phyloP scores from a whole-genome alignment of 83 land plant species.

The Isoetes engelmannii region DNA sequence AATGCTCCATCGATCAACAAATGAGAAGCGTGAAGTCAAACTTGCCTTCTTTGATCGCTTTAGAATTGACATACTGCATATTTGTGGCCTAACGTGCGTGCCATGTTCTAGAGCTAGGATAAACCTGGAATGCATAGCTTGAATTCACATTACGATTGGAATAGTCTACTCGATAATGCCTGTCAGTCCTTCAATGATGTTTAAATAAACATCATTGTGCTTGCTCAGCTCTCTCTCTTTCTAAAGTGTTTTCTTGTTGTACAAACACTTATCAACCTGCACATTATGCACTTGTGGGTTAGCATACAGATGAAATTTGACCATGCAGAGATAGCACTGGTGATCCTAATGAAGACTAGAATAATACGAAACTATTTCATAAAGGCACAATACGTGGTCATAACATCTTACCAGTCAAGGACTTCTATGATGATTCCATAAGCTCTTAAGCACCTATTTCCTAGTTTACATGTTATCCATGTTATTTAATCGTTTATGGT shows the following conservation, averaged over 20 bases:
- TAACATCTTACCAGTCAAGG: too few species aligned
- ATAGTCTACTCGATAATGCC: conserved; percentile 15
- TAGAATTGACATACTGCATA: conserved; percentile 20
- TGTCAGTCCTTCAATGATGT: conserved; percentile 19
- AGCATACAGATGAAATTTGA: not conserved
- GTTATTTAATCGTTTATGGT: too few species aligned
- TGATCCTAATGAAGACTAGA: too few species aligned
- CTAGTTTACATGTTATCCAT: too few species aligned
- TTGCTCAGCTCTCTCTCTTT: conserved; percentile 18
- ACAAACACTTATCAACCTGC: conserved; percentile 31
- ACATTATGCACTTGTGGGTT: not conserved
- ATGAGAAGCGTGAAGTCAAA: conserved; percentile 16
- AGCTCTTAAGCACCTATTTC: too few species aligned
- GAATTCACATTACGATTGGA: conserved; percentile 9
- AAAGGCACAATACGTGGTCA: too few species aligned
- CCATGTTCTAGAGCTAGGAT: conserved; percentile 26
- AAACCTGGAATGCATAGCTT: conserved; percentile 29
- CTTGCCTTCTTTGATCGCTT: conserved; percentile 15
- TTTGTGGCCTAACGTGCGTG: conserved; percentile 27
- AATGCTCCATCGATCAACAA: conserved; percentile 15
- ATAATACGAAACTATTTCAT: too few species aligned
- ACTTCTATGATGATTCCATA: too few species aligned
- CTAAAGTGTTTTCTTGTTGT: conserved; percentile 25
- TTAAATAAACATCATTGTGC: conserved; percentile 17
- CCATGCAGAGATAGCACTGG: too few species aligned